Evolutionary conservation across 2,329 filamentous ascomycete species (phyloP).

Genomic region (Claviceps quebecensis): DNA sequence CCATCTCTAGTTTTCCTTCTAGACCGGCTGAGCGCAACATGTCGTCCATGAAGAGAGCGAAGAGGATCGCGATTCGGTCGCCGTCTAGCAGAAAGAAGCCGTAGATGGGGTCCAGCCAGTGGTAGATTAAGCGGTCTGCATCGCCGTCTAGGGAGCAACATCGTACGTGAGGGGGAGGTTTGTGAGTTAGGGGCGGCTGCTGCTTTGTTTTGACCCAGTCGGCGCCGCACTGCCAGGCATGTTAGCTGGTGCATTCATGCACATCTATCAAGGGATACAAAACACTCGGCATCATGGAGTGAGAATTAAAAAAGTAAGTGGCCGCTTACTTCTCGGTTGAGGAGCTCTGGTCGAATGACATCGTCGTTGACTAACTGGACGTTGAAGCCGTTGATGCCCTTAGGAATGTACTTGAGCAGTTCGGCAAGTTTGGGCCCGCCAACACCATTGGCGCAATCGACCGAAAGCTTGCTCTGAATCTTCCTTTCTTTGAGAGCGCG

Average conservation of each 20-base stretch:
- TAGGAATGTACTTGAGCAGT: conserved; percentile 68
- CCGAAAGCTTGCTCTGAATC: conserved; percentile 58
- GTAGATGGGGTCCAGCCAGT: conserved; percentile 70
- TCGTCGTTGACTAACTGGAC: conserved; percentile 88
- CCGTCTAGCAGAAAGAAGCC: conserved; percentile 89
- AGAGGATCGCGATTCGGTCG: conserved; percentile 89
- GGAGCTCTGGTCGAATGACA: conserved; percentile 72
- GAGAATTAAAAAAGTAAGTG: neutral
- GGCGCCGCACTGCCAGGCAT: conserved; percentile 58
- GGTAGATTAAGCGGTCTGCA: conserved; percentile 90
- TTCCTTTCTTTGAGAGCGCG: conserved; percentile 67
- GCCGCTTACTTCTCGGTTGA: conserved; percentile 67
- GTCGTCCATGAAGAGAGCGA: conserved; percentile 85
- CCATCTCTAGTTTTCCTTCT: conserved; percentile 68
- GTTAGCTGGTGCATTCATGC: neutral
- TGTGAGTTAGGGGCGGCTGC: conserved; percentile 70
- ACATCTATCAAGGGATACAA: too few relatives aligned
- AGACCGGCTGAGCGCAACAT: conserved; percentile 70
- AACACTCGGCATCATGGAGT: neutral
- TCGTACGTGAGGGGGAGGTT: conserved; percentile 60
- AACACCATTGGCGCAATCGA: conserved; percentile 95
- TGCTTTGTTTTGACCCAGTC: conserved; percentile 98
- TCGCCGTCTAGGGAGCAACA: conserved; percentile 91
- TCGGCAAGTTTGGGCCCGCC: conserved; percentile 83
- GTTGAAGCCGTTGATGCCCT: conserved; percentile 56